These are phyloP conservation scores for Incumbomyces lentus DNA, from an alignment of 2,329 filamentous ascomycete species.

Conservation along the genomic window DNA sequence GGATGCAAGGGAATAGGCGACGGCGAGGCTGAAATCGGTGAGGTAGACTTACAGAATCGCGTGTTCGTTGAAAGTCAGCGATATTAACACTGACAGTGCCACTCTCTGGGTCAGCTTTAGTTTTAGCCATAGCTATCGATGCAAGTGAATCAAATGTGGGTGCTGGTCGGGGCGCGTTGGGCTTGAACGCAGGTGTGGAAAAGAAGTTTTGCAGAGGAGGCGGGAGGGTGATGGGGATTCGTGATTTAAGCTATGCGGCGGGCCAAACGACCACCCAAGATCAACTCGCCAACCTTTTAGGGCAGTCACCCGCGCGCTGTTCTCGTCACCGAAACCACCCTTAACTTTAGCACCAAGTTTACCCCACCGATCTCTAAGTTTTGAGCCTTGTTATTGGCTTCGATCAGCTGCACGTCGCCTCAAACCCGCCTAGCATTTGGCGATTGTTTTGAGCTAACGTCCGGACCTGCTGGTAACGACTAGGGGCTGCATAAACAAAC, in stretches of 20 bases:
- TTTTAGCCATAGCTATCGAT: slow-evolving; percentile 17
- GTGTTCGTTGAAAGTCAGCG: slow-evolving; percentile 67
- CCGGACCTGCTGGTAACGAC: background rate
- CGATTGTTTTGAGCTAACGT: slow-evolving; percentile 3
- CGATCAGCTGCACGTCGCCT: slow-evolving; percentile 1
- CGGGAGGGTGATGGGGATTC: slow-evolving; percentile 1
- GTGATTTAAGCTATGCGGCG: slow-evolving; percentile 5
- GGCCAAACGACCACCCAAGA: background rate
- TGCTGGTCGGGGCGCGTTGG: background rate
- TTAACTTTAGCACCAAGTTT: background rate
- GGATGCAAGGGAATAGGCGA: background rate
- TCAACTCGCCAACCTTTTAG: slow-evolving; percentile 1
- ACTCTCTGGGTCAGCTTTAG: slow-evolving; percentile 22
- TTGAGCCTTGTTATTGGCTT: slow-evolving; percentile 3
- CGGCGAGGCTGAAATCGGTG: background rate
- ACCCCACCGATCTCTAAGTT: background rate
- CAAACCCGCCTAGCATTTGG: slow-evolving; percentile 2
- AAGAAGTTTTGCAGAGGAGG: background rate
- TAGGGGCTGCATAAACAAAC: slow-evolving; percentile 1
- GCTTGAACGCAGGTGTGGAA: background rate
- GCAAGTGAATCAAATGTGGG: background rate
- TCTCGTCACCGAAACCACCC: background rate
- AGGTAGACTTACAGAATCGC: slow-evolving; percentile 61
- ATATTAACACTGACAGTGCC: slow-evolving; percentile 39
- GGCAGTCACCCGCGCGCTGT: background rate